These are phyloP conservation scores for Aureobasidium sp. DNA, from an alignment of 2,329 filamentous ascomycete species.

Conservation along the genomic window DNA sequence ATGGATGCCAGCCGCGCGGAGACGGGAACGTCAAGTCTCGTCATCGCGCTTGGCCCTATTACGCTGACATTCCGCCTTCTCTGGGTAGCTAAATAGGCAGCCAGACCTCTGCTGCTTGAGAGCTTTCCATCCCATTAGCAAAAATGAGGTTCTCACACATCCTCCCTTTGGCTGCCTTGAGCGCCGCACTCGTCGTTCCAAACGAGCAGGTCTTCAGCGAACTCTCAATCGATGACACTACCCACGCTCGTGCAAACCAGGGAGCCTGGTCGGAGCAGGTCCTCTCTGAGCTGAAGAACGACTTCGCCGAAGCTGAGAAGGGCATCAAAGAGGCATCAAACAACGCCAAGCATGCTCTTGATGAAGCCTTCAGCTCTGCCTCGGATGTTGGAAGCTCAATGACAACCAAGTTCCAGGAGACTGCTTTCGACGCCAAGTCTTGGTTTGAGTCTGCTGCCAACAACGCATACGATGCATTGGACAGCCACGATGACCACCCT, in stretches of 20 bases:
- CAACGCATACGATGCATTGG: conserved; percentile 24
- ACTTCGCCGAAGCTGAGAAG: conserved; percentile 22
- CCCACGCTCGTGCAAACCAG: conserved; percentile 23
- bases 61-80: conserved; percentile 9
- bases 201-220: conserved; percentile 40
- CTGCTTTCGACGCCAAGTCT: conserved; percentile 37
- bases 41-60: conserved; percentile 13
- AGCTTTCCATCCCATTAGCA: background rate
- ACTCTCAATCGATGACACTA: conserved; percentile 31
- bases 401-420: conserved; percentile 34
- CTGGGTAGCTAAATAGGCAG: conserved; percentile 10
- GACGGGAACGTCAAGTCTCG: conserved; percentile 4
- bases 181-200: conserved; percentile 46
- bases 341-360: conserved; percentile 31
- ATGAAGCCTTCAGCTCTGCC: conserved; percentile 34
- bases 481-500: conserved; percentile 23
- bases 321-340: conserved; percentile 17
- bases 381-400: conserved; percentile 30
- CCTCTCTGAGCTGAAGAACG: conserved; percentile 26
- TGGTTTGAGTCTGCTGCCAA: conserved; percentile 35
- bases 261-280: conserved; percentile 23
- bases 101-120: conserved; percentile 5
- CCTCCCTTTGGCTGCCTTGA: conserved; percentile 41
- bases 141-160: conserved; percentile 42
- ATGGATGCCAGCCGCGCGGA: background rate